These are phyloP conservation scores for Gossypium schwendimanii DNA, from an alignment of 441 rosid species.

Conservation along the genomic window DNA sequence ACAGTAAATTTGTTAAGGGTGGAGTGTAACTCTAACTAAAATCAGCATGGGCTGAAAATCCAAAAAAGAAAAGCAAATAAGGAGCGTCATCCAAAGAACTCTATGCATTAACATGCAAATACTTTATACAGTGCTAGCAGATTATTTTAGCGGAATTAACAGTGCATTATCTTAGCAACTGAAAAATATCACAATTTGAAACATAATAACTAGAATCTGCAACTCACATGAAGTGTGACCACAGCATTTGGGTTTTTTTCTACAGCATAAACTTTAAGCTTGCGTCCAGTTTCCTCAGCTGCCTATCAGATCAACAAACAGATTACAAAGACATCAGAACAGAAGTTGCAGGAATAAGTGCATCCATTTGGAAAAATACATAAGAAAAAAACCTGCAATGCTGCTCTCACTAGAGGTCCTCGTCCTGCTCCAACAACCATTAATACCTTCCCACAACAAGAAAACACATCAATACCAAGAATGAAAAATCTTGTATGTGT, in stretches of 20 bases:
- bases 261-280: constrained; percentile 81
- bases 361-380: constrained; percentile 14
- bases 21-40: background rate
- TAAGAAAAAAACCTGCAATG: constrained; percentile 65
- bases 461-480: constrained; percentile 13
- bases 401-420: constrained; percentile 98
- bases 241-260: constrained; percentile 99
- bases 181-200: background rate
- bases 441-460: constrained; percentile 51
- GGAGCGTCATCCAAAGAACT: background rate
- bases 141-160: background rate
- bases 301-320: constrained; percentile 49
- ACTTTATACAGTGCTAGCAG: background rate
- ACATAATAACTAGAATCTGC: constrained; percentile 7
- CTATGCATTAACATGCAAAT: background rate
- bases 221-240: constrained; percentile 93
- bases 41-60: background rate
- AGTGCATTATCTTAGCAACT: background rate
- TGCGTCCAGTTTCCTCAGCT: constrained; percentile 90
- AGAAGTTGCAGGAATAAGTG: constrained; percentile 4
- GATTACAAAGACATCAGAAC: constrained; percentile 15
- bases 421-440: constrained; percentile 99
- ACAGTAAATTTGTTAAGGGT: background rate
- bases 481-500: constrained; percentile 4
- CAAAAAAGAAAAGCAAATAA: background rate